Evolutionary conservation across 345 rosid species (phyloP), one percentile per base, ranked within the genome.

Genomic region (Salix exigua): DNA sequence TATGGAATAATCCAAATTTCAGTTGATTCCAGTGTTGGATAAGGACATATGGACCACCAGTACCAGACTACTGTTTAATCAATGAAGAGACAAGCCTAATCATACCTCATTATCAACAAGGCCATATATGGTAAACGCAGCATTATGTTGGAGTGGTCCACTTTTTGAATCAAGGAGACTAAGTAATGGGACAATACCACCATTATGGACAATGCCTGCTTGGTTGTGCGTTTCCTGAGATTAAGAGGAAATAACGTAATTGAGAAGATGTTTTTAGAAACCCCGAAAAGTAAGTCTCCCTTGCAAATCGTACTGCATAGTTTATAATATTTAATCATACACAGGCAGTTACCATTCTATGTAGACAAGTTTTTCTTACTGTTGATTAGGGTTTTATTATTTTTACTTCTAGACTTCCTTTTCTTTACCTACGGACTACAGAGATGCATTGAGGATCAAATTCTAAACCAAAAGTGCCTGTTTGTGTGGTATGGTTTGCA

Each of bases 51-150:
- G 63, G 28, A n/a, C 26, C 23, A 23, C 11, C 28, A 58, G 28
- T 11, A 10, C 14, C 25, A 12, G 63, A 10, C 25, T 58, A 58
- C 23, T 58, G 14, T 23, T 23, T 31, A 68, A 70, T 14, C 61
- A 14, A 73, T 5, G 28, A 51, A 35, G 21, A 44, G 35, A 48
- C n/a, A 28, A 21, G 77, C 68, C 64, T 35, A 60, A 58, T 28
- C 18, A 12, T 84, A 93, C 97, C 90, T 90, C 96, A 79, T 87
- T 93, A 73, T 93, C 91, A 69, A 93, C 91, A 79, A 92, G 88
- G 60, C 92, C 92, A 81, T 85, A 91, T n/a, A 91, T 79, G 42
- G 92, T 85, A 84, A 89, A 89, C 48, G 91, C 92, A 73, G 94
- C 91, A 83, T 91, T 93, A 75, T 89, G 97, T 81, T 91, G 96